Conservation (phyloP, 202 grass and related monocot species). For the Musa balbisiana region DNA sequence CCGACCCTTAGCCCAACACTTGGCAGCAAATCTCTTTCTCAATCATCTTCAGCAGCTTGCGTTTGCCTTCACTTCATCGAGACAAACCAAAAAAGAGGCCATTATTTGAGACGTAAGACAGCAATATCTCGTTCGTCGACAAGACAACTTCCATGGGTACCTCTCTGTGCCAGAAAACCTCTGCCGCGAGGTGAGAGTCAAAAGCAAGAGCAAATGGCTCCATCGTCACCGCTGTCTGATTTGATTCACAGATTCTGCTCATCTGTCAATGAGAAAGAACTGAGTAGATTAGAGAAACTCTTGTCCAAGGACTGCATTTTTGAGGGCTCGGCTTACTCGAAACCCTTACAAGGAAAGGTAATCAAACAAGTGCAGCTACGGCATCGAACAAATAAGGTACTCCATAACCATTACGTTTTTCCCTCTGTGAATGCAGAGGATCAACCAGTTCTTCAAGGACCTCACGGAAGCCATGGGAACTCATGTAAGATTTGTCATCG, state of each 20-base stretch:
- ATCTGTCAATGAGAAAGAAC: constrained; percentile 57
- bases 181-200: neutral
- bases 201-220: neutral
- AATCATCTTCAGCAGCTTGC: neutral
- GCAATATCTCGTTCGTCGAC: neutral
- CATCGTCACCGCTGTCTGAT: constrained; percentile 32
- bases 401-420: neutral
- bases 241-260: constrained; percentile 53
- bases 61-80: neutral
- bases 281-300: constrained; percentile 41
- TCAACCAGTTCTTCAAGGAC: constrained; percentile 35
- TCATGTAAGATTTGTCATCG: constrained; percentile 51
- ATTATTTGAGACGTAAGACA: neutral
- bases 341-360: constrained; percentile 59
- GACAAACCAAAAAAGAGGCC: too few relatives aligned
- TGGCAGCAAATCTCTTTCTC: neutral
- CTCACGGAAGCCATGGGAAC: constrained; percentile 64
- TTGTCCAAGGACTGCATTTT: constrained; percentile 46
- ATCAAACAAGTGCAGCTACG: neutral
- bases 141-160: neutral
- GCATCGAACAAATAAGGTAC: neutral
- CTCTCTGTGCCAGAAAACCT: neutral
- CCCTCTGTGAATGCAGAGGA: constrained; percentile 30
- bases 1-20: neutral
- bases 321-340: constrained; percentile 46